Percentiles rank a stretch among this genome's conserved stretches.
Evolutionary conservation across 495 filamentous ascomycete species (phyloP).

Genomic region (Penicillium manginii): DNA sequence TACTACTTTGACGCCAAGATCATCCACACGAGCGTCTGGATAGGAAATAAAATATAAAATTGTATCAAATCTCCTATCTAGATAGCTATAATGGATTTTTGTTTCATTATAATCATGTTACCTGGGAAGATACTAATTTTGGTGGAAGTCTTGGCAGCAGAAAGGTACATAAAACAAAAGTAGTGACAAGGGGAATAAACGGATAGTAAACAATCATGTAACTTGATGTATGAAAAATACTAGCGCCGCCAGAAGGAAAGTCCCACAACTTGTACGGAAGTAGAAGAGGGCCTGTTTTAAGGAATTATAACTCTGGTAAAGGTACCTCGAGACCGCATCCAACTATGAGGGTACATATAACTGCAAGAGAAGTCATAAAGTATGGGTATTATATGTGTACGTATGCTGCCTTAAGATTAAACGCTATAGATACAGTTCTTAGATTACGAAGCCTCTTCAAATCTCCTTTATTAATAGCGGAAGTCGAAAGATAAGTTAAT

Average conservation of each 20-base stretch:
- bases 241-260: too few relatives aligned
- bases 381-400: background rate
- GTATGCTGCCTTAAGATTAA: background rate
- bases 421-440: background rate
- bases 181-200: conserved; percentile 14
- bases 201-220: background rate
- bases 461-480: background rate
- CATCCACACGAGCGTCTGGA: conserved; percentile 10
- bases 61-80: conserved; percentile 7
- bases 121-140: background rate
- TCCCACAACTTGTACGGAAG: background rate
- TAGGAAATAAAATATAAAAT: conserved; percentile 11
- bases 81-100: conserved; percentile 1
- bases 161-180: conserved; percentile 18
- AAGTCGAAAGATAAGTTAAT: background rate
- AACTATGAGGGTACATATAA: too few relatives aligned
- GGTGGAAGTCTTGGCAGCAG: conserved; percentile 16
- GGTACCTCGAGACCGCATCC: too few relatives aligned
- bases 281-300: background rate
- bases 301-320: background rate
- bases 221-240: too few relatives aligned
- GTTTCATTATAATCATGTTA: conserved; percentile 22
- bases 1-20: conserved; percentile 13
- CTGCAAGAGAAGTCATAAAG: too few relatives aligned
- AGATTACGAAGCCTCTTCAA: background rate